Conservation (phyloP, 495 filamentous ascomycete genomes). For the Umbilicaria muhlenbergii region DNA sequence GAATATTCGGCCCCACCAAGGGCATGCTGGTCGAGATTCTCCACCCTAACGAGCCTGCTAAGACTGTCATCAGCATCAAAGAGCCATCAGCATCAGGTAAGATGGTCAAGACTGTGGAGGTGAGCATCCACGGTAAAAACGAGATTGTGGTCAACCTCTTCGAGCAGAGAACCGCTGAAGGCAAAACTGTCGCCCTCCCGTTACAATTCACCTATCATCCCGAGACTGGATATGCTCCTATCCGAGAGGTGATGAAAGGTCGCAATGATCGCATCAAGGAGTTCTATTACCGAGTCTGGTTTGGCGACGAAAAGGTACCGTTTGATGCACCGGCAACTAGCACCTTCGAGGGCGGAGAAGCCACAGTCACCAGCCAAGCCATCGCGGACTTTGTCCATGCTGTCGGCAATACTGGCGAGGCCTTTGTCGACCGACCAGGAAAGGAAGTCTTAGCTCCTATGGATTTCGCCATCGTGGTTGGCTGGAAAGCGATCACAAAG, state of each 20-base stretch:
- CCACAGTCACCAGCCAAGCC: slow-evolving; percentile 72
- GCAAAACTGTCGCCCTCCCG: slow-evolving; percentile 60
- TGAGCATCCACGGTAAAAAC: slow-evolving; percentile 54
- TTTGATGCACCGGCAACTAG: slow-evolving; percentile 72
- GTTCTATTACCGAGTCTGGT: slow-evolving; percentile 96
- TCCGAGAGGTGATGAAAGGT: slow-evolving; percentile 84
- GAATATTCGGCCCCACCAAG: slow-evolving; percentile 68
- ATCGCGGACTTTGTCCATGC: slow-evolving; percentile 98
- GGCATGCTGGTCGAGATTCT: slow-evolving; percentile 80
- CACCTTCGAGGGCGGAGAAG: slow-evolving; percentile 74
- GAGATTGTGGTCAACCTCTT: slow-evolving; percentile 76
- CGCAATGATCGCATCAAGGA: slow-evolving; percentile 95
- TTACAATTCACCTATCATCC: slow-evolving; percentile 85
- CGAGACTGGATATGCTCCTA: slow-evolving; percentile 86
- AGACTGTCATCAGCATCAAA: slow-evolving; percentile 68
- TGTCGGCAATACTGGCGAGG: slow-evolving; percentile 93
- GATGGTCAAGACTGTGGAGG: slow-evolving; percentile 72
- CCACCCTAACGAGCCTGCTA: slow-evolving; percentile 60
- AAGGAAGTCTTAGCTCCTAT: slow-evolving; percentile 93
- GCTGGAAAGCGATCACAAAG: slow-evolving; percentile 98
- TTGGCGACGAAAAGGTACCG: slow-evolving; percentile 70
- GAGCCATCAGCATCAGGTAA: slow-evolving; percentile 47
- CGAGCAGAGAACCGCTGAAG: slow-evolving; percentile 74
- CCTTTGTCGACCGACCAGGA: slow-evolving; percentile 92
- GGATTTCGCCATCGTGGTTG: slow-evolving; percentile 97